Evolutionary conservation across 1,284 basidiomycete species (phyloP), one percentile per base, ranked within the genome.

Genomic region (Sanghuangporus baumii): DNA sequence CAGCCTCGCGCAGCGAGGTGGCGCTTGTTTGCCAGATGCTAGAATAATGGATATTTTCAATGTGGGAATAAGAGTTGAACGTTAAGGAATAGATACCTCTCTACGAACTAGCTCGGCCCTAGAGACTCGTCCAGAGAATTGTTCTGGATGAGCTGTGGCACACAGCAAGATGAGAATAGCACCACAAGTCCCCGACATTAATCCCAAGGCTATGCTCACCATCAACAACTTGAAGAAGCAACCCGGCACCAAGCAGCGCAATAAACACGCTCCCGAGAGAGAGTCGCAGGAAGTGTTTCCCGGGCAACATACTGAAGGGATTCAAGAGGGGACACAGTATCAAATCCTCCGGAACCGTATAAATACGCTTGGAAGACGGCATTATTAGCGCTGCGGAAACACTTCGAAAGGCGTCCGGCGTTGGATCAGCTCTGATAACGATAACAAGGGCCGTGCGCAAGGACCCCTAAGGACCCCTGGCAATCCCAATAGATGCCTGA

Each of bases 1-100:
- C 70, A 70, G 38, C 65, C 66, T 16, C 70, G 67, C 26, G 69
- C 68, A 20, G 66, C 62, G 36, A 68, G 57, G 51, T 67, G 66
- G 3, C 63, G 55, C 31, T 60, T 64, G 46, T 34, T 48, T n/a
- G 58, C 59, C 11, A 56, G 58, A 57, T 64, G 59, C 62, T 64
- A 18, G 31, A 36, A 43, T 34, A 46, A 34, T 16, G 37, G n/a
- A 48, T 9, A 9, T 14, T 18, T 16, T 48, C 20, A 18, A 11
- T 16, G 26, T 31, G 56, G 12, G 41, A 20, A 57, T n/a, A 43
- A 20, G 26, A 31, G 26, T 4, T 31, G 26, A 31, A 31, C 26
- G 0, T 31, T 26, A 18, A 11, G 20, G n/a, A 31, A 18, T 7
- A 61, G 55, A n/a, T 6, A 65, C 63, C 59, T 65, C 55, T 23